Base-by-base conservation (phyloP, 2,329 filamentous ascomycete genomes). In the Epichloe brachyelytri region DNA sequence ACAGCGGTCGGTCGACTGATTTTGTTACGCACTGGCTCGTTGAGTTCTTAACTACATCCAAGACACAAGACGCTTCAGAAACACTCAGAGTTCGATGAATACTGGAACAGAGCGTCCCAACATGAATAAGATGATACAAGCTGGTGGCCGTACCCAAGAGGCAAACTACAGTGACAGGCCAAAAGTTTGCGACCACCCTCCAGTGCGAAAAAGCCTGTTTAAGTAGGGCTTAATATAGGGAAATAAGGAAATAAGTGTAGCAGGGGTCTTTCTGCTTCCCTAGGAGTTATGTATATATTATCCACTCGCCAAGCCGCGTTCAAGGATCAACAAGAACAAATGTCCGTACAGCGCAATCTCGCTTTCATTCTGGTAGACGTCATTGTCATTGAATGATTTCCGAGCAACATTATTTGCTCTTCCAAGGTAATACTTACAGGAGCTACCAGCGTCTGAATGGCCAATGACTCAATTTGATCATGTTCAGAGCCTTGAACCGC, bases 341-440 rank as follows among this genome's bases (percentile, higher is more conserved):
- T 22, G 22, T 26, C 7, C 33, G 15, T n/a, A 47, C 38, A 34
- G 40, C 46, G 50, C 46, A 52, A 52, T 52, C 46, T 52, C 50
- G 41, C 46, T 47, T 45, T 12, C 38, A 37, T 45, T 22, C 37
- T 20, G 36, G 47, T 38, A 50, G 20, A 48, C 53, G 50, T 54
- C 53, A 54, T 54, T 46, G 40, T 52, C 46, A 47, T 37, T 26
- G 15, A n/a, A 40, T n/a, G 34, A 37, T 34, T 44, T 49, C 26
- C 47, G 38, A 22, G 47, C 26, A 2, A 36, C 17, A 12, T 43
- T 17, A 44, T 14, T 38, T 38, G 19, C 12, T 44, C 20, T 33
- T 8, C 39, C 19, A 12, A 43, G 14, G 11, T 10, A 30, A 30
- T 30, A 30, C 26, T 4, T 20, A 22, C 5, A 20, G 4, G 39